Evolutionary conservation across 2,329 filamentous ascomycete species (phyloP).

Genomic region (Pseudogymnoascus sp.): DNA sequence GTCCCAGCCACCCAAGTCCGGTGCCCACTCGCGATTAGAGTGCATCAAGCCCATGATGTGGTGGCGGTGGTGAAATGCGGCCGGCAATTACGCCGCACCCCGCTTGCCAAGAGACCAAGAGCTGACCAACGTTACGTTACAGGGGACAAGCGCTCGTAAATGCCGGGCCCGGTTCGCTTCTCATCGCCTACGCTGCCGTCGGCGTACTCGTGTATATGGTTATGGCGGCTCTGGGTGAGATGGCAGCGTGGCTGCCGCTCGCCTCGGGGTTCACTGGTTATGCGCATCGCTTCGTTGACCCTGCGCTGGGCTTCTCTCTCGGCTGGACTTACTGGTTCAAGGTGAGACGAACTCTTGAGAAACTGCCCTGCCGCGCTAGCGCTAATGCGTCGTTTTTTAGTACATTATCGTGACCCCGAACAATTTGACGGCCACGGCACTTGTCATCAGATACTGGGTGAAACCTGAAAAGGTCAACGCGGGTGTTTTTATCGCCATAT

Average conservation of each 20-base stretch:
- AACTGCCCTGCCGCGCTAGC: slow-evolving; percentile 14
- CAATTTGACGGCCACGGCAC: slow-evolving; percentile 69
- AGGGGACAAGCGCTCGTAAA: slow-evolving; percentile 4
- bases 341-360: slow-evolving; percentile 16
- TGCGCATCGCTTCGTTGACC: slow-evolving; percentile 70
- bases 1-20: background rate
- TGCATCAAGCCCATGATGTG: slow-evolving; percentile 17
- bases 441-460: slow-evolving; percentile 76
- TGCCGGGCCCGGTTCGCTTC: slow-evolving; percentile 53
- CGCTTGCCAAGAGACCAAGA: slow-evolving; percentile 29
- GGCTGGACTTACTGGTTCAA: slow-evolving; percentile 32
- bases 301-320: slow-evolving; percentile 70
- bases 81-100: slow-evolving; percentile 30
- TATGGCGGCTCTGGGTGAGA: slow-evolving; percentile 75
- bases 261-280: slow-evolving; percentile 76
- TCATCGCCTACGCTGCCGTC: slow-evolving; percentile 63
- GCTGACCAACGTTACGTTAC: slow-evolving; percentile 22
- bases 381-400: slow-evolving; percentile 33
- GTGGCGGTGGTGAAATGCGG: background rate
- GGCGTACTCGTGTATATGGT: slow-evolving; percentile 70
- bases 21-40: slow-evolving; percentile 23
- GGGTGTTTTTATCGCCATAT: slow-evolving; percentile 70
- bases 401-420: slow-evolving; percentile 84
- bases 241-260: slow-evolving; percentile 75
- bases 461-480: slow-evolving; percentile 58